Evolutionary conservation across 106 monocot genomes (phyloP).

Genomic region (Allium fistulosum): DNA sequence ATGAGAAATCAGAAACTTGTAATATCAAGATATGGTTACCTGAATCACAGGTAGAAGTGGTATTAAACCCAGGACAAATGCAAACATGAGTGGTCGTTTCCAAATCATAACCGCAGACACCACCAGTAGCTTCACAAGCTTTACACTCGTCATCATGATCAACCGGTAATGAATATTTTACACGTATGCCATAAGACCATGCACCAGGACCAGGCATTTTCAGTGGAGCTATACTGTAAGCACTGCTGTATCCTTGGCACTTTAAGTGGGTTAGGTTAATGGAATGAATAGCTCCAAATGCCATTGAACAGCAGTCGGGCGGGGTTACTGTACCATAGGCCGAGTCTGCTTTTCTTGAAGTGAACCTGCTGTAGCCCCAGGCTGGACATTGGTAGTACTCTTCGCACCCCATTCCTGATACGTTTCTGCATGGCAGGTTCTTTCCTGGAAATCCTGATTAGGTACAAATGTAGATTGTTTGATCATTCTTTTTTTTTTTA

Average conservation of each 20-base stretch:
- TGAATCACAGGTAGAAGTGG: slow-evolving; percentile 21
- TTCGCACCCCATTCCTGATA: slow-evolving; percentile 73
- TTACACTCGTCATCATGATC: slow-evolving; percentile 41
- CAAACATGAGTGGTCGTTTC: slow-evolving; percentile 27
- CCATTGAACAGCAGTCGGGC: slow-evolving; percentile 61
- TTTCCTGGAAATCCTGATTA: slow-evolving; percentile 38
- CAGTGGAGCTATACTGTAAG: slow-evolving; percentile 67
- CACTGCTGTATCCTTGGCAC: slow-evolving; percentile 91
- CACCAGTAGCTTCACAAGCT: slow-evolving; percentile 68
- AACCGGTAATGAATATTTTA: slow-evolving; percentile 39
- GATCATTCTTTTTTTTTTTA: too few species aligned
- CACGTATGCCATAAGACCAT: slow-evolving; percentile 76
- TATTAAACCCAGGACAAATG: slow-evolving; percentile 26
- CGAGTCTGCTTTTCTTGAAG: slow-evolving; percentile 5
- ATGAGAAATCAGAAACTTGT: not conserved
- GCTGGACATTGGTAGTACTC: slow-evolving; percentile 73
- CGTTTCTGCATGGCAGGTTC: slow-evolving; percentile 65
- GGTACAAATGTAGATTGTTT: too few species aligned
- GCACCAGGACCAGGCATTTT: slow-evolving; percentile 29
- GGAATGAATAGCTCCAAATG: slow-evolving; percentile 30
- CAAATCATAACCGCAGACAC: slow-evolving; percentile 56
- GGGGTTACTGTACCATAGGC: slow-evolving; percentile 22
- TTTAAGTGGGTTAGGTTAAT: slow-evolving; percentile 58
- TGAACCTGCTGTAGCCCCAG: slow-evolving; percentile 30
- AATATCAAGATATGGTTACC: not conserved